phyloP scores from a whole-genome alignment of 257 asterid species.

The Lithospermum erythrorhizon region DNA sequence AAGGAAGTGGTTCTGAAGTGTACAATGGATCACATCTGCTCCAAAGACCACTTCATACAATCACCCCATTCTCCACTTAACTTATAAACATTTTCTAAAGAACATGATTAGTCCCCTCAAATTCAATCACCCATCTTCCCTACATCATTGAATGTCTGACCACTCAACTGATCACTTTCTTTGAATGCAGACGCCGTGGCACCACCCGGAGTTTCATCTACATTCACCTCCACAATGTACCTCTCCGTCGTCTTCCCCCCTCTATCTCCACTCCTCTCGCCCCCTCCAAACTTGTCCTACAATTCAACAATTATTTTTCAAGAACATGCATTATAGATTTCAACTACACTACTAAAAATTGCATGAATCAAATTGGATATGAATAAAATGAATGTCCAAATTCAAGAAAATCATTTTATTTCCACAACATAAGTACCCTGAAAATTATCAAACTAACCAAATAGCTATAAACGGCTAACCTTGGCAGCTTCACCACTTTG shows the following conservation, averaged over 20 bases:
- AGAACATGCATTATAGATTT: neutral
- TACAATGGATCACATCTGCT: too few relatives aligned
- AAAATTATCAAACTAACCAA: too few relatives aligned
- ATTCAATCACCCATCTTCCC: slow-evolving; percentile 29
- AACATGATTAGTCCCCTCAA: too few relatives aligned
- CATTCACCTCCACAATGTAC: slow-evolving; percentile 1
- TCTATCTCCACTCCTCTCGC: neutral
- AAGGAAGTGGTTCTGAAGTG: too few relatives aligned
- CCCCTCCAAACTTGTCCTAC: neutral
- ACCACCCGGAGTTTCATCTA: slow-evolving; percentile 8
- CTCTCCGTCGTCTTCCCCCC: slow-evolving; percentile 1
- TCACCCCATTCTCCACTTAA: too few relatives aligned
- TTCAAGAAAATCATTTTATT: too few relatives aligned
- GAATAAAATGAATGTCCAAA: too few relatives aligned
- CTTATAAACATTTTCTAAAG: too few relatives aligned
- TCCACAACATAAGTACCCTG: too few relatives aligned
- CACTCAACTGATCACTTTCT: slow-evolving; percentile 35
- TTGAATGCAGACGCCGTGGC: slow-evolving; percentile 23
- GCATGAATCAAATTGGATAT: neutral
- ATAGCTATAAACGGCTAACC: slow-evolving; percentile 31
- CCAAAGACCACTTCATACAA: too few relatives aligned
- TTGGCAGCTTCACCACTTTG: slow-evolving; percentile 40
- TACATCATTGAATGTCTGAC: slow-evolving; percentile 48
- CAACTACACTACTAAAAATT: neutral
- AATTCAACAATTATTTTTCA: neutral